These are phyloP conservation scores for Hura crepitans DNA, from an alignment of 441 rosid genomes.

Conservation along the genomic window DNA sequence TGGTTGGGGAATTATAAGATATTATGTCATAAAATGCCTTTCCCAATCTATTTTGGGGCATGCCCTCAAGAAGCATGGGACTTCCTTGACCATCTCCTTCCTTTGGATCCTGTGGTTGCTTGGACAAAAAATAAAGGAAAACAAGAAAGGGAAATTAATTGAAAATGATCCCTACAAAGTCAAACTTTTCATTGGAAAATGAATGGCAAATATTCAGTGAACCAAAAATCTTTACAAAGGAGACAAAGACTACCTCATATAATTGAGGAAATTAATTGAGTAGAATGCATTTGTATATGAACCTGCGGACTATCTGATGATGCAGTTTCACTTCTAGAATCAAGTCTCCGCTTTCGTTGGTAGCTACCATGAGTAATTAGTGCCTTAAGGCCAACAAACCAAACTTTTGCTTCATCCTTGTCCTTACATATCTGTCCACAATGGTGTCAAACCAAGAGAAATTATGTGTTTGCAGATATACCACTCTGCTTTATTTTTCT, in stretches of 20 bases:
- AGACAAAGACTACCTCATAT: conserved; percentile 40
- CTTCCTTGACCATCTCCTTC: conserved; percentile 38
- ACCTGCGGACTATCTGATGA: conserved; percentile 46
- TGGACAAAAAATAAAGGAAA: conserved; percentile 13
- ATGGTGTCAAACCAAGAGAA: conserved; percentile 7
- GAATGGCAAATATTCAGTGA: background rate
- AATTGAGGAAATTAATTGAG: conserved; percentile 37
- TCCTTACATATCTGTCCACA: conserved; percentile 74
- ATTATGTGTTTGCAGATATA: background rate
- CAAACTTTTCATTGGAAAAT: background rate
- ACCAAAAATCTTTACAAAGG: conserved; percentile 13
- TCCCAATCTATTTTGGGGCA: conserved; percentile 46
- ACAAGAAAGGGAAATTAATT: background rate
- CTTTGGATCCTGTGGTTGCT: conserved; percentile 37
- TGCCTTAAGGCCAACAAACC: conserved; percentile 78
- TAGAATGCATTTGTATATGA: conserved; percentile 35
- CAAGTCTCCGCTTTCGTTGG: conserved; percentile 47
- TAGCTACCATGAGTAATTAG: conserved; percentile 41
- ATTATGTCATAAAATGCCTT: conserved; percentile 57
- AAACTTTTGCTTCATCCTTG: conserved; percentile 94
- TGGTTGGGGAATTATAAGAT: conserved; percentile 43
- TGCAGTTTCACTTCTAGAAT: conserved; percentile 41
- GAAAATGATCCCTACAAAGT: background rate
- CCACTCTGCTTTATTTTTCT: background rate
- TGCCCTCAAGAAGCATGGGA: conserved; percentile 40